phyloP scores from a whole-genome alignment of 495 filamentous ascomycete species.

The Penicillium coffeae region DNA sequence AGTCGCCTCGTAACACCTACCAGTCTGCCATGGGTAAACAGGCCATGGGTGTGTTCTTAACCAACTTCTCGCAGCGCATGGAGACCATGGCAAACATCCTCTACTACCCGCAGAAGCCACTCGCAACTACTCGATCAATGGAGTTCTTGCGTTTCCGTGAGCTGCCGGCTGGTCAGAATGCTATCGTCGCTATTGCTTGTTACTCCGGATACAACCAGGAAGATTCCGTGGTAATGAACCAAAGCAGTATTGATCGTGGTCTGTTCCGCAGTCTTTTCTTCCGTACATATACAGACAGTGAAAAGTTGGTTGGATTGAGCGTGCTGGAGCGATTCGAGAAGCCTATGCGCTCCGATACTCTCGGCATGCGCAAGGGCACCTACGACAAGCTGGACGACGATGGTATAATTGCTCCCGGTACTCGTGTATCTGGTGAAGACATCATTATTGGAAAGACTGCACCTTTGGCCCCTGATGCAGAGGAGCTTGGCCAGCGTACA shows the following conservation, averaged over 20 bases:
- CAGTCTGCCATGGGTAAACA: slow-evolving; percentile 99
- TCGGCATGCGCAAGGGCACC: slow-evolving; percentile 89
- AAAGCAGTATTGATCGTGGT: slow-evolving; percentile 95
- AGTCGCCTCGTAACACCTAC: slow-evolving; percentile 97
- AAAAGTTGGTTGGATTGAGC: slow-evolving; percentile 88
- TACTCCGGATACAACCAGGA: slow-evolving; percentile 99
- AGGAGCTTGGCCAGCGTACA: slow-evolving; percentile 90
- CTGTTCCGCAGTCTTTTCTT: slow-evolving; percentile 98
- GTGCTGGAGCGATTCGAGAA: slow-evolving; percentile 93
- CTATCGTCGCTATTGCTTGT: slow-evolving; percentile 93
- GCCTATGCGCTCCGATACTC: slow-evolving; percentile 78
- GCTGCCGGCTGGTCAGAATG: slow-evolving; percentile 94
- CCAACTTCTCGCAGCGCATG: slow-evolving; percentile 93
- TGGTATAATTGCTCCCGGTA: slow-evolving; percentile 87
- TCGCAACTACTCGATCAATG: slow-evolving; percentile 96
- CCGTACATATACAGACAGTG: slow-evolving; percentile 90
- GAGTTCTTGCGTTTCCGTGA: slow-evolving; percentile 98
- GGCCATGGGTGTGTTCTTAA: slow-evolving; percentile 98
- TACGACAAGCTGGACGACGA: slow-evolving; percentile 98
- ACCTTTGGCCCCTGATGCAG: slow-evolving; percentile 83
- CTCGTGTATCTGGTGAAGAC: slow-evolving; percentile 93
- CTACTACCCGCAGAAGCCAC: slow-evolving; percentile 96
- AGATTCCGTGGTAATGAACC: slow-evolving; percentile 99
- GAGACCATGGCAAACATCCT: slow-evolving; percentile 99
- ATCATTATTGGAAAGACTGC: slow-evolving; percentile 99